Conservation (phyloP, 2,329 filamentous ascomycete species). For the Cytospora piceicola region DNA sequence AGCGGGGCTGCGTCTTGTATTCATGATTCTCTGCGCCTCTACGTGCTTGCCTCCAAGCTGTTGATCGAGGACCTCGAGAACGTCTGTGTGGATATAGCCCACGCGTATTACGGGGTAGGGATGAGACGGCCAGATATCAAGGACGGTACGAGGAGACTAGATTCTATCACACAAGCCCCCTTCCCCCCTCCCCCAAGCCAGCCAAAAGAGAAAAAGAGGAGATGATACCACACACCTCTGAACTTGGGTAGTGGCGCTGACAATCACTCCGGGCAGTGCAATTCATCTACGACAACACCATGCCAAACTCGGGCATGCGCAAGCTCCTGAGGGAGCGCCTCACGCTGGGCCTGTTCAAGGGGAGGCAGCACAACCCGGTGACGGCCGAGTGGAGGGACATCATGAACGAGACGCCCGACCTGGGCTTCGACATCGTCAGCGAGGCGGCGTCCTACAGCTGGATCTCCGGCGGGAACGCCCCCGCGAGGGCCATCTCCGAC, state of each 20-base stretch:
- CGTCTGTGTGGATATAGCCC: slow-evolving; percentile 24
- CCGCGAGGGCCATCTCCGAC: slow-evolving; percentile 11
- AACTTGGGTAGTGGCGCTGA: not conserved
- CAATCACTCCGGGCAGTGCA: slow-evolving; percentile 6
- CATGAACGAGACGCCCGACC: slow-evolving; percentile 25
- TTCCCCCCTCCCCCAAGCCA: too few species aligned
- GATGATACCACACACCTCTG: not conserved
- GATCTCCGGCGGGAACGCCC: slow-evolving; percentile 22
- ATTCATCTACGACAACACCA: slow-evolving; percentile 27
- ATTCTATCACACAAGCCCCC: not conserved
- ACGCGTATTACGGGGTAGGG: slow-evolving; percentile 24
- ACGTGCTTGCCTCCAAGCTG: slow-evolving; percentile 26
- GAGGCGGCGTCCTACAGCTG: slow-evolving; percentile 25
- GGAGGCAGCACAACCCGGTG: slow-evolving; percentile 26
- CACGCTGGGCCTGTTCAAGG: slow-evolving; percentile 26
- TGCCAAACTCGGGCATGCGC: slow-evolving; percentile 23
- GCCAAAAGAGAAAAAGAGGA: not conserved
- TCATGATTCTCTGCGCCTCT: slow-evolving; percentile 23
- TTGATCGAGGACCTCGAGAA: slow-evolving; percentile 29
- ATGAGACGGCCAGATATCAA: slow-evolving; percentile 25
- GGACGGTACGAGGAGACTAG: slow-evolving; percentile 8
- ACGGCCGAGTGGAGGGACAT: slow-evolving; percentile 23
- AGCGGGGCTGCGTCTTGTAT: slow-evolving; percentile 11
- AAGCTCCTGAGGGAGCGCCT: slow-evolving; percentile 24
- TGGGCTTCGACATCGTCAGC: slow-evolving; percentile 25